phyloP scores from a whole-genome alignment of 768 basidiomycete species.

The Gymnopilus dilepis region DNA sequence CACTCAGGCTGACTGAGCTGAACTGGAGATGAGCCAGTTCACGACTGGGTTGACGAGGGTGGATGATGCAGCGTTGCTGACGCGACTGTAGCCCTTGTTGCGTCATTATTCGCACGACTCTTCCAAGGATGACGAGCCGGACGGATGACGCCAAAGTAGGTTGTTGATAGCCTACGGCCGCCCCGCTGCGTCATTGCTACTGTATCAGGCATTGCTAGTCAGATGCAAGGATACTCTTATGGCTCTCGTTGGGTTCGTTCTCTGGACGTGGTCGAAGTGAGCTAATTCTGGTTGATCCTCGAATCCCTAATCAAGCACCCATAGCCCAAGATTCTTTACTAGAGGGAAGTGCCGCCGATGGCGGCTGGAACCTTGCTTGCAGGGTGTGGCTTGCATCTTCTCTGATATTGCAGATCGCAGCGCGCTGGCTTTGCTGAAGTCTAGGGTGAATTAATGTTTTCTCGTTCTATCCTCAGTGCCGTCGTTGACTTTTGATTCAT shows the following conservation, averaged over 20 bases:
- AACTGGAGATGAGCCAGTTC: background rate
- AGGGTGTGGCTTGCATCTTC: too few relatives aligned
- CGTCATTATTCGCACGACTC: background rate
- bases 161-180: background rate
- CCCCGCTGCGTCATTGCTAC: background rate
- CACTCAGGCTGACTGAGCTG: background rate
- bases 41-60: background rate
- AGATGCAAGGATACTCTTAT: background rate
- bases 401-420: too few relatives aligned
- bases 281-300: background rate
- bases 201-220: background rate
- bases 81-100: background rate
- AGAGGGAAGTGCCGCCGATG: too few relatives aligned
- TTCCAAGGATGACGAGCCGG: background rate
- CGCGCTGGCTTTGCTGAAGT: too few relatives aligned
- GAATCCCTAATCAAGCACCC: background rate
- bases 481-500: too few relatives aligned
- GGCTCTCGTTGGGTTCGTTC: background rate
- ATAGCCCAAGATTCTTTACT: too few relatives aligned
- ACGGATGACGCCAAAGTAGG: background rate
- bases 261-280: background rate
- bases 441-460: too few relatives aligned
- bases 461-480: too few relatives aligned
- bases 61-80: background rate
- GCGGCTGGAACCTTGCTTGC: too few relatives aligned